Conservation (phyloP, 371 early-diverging fungal species). For the Mortierella sp. region DNA sequence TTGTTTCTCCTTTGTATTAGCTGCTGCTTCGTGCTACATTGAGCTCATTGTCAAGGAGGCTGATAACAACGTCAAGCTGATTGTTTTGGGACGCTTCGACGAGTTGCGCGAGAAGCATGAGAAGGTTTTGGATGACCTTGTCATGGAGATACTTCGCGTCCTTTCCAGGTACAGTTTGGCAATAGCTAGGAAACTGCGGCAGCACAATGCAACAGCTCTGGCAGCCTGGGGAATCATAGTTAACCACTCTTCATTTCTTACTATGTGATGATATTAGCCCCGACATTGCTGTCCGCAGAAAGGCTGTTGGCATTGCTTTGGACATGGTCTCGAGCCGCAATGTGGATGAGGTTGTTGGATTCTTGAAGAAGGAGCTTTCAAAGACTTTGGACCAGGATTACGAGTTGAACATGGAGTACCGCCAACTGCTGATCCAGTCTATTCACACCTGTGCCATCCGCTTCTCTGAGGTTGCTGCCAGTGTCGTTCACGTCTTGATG, state of each 20-base stretch:
- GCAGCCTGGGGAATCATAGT: neutral
- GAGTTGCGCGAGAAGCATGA: slow-evolving; percentile 90
- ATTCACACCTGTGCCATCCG: slow-evolving; percentile 96
- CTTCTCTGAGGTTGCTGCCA: slow-evolving; percentile 95
- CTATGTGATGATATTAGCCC: slow-evolving; percentile 69
- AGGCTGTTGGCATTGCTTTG: slow-evolving; percentile 89
- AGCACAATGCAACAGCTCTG: neutral
- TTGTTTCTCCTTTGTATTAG: slow-evolving; percentile 46
- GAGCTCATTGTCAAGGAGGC: slow-evolving; percentile 92
- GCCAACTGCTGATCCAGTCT: slow-evolving; percentile 95
- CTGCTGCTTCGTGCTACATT: slow-evolving; percentile 93
- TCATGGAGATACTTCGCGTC: slow-evolving; percentile 95
- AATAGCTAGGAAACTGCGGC: neutral
- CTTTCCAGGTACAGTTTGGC: slow-evolving; percentile 72
- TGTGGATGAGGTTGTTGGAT: slow-evolving; percentile 91
- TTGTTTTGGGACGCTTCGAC: slow-evolving; percentile 92
- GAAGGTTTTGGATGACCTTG: slow-evolving; percentile 89
- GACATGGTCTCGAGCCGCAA: slow-evolving; percentile 93
- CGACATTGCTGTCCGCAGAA: slow-evolving; percentile 96
- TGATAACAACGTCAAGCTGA: slow-evolving; percentile 98
- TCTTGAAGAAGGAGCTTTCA: slow-evolving; percentile 93
- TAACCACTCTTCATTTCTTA: neutral
- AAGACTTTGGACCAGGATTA: slow-evolving; percentile 92
- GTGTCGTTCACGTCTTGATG: slow-evolving; percentile 95
- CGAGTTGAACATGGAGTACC: slow-evolving; percentile 93